Evolutionary conservation across 2,329 filamentous ascomycete genomes (phyloP), one percentile per base, ranked within the genome.

Genomic region (Torrubiellomyces zombiae): DNA sequence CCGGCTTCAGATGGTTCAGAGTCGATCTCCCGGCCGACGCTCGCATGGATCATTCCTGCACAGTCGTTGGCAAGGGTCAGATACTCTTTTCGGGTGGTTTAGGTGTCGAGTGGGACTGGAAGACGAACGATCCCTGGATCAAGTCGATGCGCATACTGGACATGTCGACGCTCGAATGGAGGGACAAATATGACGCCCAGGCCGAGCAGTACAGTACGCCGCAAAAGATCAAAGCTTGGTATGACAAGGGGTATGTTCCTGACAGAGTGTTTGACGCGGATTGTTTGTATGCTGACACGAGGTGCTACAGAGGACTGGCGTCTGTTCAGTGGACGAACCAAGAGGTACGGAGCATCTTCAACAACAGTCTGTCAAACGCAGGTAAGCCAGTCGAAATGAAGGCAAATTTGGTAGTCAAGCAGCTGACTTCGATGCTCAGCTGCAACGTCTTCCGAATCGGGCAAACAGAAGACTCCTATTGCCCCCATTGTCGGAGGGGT

Each of bases 91-190:
- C 50, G 7, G 53, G 53, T 12, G 55, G 55, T 5, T 28, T 39
- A 6, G 11, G 9, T 7, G 5, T 7, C 9, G 15, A 20, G 14
- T n/a, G n/a, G 15, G 22, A 17, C 20, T 33, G 16, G 23, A 31
- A 28, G 6, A 42, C 43, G 7, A 28, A 35, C 8, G 50, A 55
- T 24, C 44, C 44, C 1, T 54, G 48, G 47, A 28, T 32, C 4
- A 43, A 48, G 18, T 47, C 50, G 1, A 35, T 57, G 11, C 49
- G 53, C 3, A 37, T 58, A 7, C 51, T 54, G 30, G 52, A 56
- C 25, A 43, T 57, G 45, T 47, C 43, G 3, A 36, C 38, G 10
- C 33, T 54, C 32, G 21, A 29, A 6, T 56, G 53, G 51, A 37
- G 25, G 4, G 31, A 42, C 22, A 31, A 35, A 1, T 56, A 51